Conservation (phyloP, 1,284 basidiomycete species). For the Trichosporon inkin region DNA sequence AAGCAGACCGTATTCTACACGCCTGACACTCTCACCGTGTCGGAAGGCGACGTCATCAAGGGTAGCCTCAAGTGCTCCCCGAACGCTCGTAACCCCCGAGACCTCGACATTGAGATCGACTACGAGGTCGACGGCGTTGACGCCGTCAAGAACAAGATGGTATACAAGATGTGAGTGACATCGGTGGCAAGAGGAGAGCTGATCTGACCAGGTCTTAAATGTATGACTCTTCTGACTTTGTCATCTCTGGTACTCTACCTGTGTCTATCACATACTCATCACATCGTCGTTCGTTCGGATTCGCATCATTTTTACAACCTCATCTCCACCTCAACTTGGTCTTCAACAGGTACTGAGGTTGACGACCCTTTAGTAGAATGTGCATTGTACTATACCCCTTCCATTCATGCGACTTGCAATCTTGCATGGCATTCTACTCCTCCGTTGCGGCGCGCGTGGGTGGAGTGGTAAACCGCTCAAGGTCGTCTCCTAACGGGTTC, state of each 20-base stretch:
- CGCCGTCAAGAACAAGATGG: constrained; percentile 43
- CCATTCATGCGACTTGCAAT: constrained; percentile 12
- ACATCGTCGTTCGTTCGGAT: constrained; percentile 4
- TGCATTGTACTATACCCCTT: constrained; percentile 28
- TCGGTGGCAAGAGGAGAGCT: constrained; percentile 22
- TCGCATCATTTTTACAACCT: neutral
- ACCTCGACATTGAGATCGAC: constrained; percentile 79
- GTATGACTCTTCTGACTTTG: no score
- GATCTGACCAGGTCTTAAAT: constrained; percentile 44
- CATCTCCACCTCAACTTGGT: neutral
- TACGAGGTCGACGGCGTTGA: constrained; percentile 59
- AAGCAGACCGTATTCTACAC: constrained; percentile 99
- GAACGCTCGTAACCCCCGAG: constrained; percentile 84
- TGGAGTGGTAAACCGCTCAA: neutral
- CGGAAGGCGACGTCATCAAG: constrained; percentile 64
- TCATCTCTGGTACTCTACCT: neutral
- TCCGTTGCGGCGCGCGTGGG: neutral
- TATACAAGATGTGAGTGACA: constrained; percentile 53
- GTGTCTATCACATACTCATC: neutral
- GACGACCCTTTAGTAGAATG: constrained; percentile 19
- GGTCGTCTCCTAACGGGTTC: neutral
- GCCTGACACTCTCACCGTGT: constrained; percentile 60
- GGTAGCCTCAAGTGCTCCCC: constrained; percentile 74
- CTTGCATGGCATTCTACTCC: neutral
- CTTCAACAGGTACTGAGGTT: constrained; percentile 31